A percentile compares a stretch with the other conserved stretches of the same genome.
Conservation (phyloP, 163 green algal species). For the Prototheca wickerhamii region DNA sequence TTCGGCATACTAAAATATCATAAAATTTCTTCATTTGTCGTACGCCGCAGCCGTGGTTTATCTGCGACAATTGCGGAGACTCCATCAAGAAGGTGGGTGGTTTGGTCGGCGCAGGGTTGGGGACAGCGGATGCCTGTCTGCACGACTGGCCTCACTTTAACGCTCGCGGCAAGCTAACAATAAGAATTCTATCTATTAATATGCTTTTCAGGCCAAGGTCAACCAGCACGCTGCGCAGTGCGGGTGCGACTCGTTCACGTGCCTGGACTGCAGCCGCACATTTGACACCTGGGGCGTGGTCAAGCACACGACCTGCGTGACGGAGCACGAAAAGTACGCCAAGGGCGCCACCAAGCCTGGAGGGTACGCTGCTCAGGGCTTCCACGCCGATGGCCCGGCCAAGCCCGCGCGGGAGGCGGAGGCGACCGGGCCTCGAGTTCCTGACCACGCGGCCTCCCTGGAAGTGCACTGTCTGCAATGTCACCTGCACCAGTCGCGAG, state of each 20-base stretch:
- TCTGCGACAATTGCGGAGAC: constrained; percentile 83
- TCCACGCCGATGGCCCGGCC: constrained; percentile 1
- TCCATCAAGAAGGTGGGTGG: constrained; percentile 51
- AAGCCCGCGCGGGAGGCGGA: background rate
- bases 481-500: constrained; percentile 81
- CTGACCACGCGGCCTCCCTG: constrained; percentile 64
- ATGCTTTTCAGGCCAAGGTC: constrained; percentile 64
- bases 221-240: constrained; percentile 49
- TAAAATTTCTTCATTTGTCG: too few relatives aligned
- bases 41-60: constrained; percentile 87
- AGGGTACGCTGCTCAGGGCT: constrained; percentile 62
- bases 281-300: constrained; percentile 63
- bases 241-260: constrained; percentile 58
- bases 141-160: too few relatives aligned
- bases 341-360: constrained; percentile 82
- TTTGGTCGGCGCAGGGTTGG: too few relatives aligned
- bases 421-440: constrained; percentile 52
- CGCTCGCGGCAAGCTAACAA: too few relatives aligned
- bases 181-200: too few relatives aligned
- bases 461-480: constrained; percentile 81
- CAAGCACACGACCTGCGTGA: constrained; percentile 79
- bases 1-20: too few relatives aligned
- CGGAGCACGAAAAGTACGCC: constrained; percentile 90
- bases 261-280: constrained; percentile 77
- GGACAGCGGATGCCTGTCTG: too few relatives aligned